Conservation (phyloP, 2,329 filamentous ascomycete species). For the Mycogone perniciosa region DNA sequence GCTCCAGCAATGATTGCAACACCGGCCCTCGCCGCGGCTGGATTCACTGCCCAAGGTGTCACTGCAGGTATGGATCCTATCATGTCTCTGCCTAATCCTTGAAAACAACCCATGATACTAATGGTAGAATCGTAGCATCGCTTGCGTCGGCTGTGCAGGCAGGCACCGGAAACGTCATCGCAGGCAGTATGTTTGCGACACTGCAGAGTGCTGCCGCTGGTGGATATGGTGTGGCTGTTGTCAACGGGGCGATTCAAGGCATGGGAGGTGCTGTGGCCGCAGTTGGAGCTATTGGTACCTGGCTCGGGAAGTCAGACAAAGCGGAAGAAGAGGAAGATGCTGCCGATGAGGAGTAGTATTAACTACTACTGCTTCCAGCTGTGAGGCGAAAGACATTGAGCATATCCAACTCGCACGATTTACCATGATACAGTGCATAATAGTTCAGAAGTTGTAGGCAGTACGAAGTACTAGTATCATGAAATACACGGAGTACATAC, state of each 20-base stretch:
- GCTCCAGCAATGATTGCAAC: constrained; percentile 9
- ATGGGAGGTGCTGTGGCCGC: constrained; percentile 8
- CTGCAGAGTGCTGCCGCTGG: constrained; percentile 27
- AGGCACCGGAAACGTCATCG: constrained; percentile 23
- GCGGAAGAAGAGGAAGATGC: background rate
- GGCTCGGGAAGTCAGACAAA: no score
- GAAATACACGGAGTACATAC: no score
- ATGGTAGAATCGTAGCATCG: constrained; percentile 15
- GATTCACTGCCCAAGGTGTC: constrained; percentile 18
- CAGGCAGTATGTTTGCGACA: constrained; percentile 21
- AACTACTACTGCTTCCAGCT: no score
- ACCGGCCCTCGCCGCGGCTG: constrained; percentile 14
- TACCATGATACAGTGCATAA: no score
- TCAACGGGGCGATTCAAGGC: constrained; percentile 16
- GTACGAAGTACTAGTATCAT: no score
- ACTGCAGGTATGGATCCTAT: constrained; percentile 12
- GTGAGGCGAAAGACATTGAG: no score
- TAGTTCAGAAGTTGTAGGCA: no score
- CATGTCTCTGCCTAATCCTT: background rate
- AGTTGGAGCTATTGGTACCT: background rate
- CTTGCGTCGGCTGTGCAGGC: constrained; percentile 22
- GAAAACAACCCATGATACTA: background rate
- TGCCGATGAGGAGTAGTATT: no score
- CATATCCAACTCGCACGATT: no score
- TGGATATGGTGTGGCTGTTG: constrained; percentile 21